Evolutionary conservation across 805 yeast species (phyloP), one percentile per base, ranked within the genome.

Genomic region (Aciculoconidium aculeatum): DNA sequence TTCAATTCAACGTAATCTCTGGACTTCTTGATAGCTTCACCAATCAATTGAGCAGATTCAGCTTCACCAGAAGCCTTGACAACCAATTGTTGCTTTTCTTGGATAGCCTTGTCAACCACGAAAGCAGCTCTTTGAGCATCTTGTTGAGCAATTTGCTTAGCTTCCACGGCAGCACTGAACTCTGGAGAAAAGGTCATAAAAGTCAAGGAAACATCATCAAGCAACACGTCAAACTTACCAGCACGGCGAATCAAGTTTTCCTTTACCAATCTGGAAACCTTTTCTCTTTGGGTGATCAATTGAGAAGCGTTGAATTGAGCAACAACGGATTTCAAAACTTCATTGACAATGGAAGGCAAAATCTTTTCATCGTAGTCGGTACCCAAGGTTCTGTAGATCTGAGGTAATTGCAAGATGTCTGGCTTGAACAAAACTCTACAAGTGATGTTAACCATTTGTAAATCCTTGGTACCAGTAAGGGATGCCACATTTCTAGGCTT

Each of bases 31-130:
- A 92, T 90, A 31, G 98, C 97, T 20, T 92, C 98, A 76, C 98
- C 98, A 65, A 92, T 87, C 65, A 92, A 78, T 60, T 88, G 94
- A 18, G 98, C 98, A 31, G 96, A 83, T 55, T 85, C 78, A 42
- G 98, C 98, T 65, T 92, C 98, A 76, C 98, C 98, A 58, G 86
- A 84, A 8, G 98, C 97, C 59, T 82, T 86, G 34, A 92, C 96
- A 40, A 92, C 94, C 67, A 86, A 71, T 54, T 94, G 94, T 62
- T 92, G 97, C 58, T 92, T 92, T 65, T 92, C 97, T 62, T 92
- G 98, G 47, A 84, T 77, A 6, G 98, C 98, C 55, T 87, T 85
- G 58, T 92, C 98, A 30, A 92, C 98, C 23, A 92, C 70, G 45
- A 88, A 92, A 1, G 97, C 96, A 6, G 98, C 97, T 58, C 95